Evolutionary conservation across 495 filamentous ascomycete genomes (phyloP).

Genomic region (Aspergillus incahuasiensis): DNA sequence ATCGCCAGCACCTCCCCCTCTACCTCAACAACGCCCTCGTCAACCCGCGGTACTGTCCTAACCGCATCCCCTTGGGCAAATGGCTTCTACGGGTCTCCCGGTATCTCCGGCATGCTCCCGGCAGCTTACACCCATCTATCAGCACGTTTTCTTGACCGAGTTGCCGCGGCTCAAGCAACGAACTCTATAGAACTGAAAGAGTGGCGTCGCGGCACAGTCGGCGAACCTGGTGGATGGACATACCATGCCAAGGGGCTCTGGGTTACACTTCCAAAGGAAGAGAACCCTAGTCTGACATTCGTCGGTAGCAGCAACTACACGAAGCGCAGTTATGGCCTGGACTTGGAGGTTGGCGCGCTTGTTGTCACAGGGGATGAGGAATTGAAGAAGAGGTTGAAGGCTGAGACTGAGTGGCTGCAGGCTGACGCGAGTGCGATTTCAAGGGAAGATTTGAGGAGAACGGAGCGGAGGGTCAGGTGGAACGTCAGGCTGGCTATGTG

Average conservation of each 20-base stretch:
- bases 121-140: constrained; percentile 87
- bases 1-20: constrained; percentile 53
- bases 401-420: constrained; percentile 75
- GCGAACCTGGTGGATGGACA: constrained; percentile 81
- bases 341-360: constrained; percentile 80
- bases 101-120: constrained; percentile 84
- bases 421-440: constrained; percentile 62
- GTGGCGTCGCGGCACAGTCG: constrained; percentile 80
- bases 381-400: constrained; percentile 65
- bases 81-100: constrained; percentile 87
- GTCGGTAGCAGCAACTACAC: constrained; percentile 96
- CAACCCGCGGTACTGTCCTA: constrained; percentile 70
- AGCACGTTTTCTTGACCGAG: constrained; percentile 70
- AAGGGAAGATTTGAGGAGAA: constrained; percentile 69
- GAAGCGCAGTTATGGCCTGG: constrained; percentile 83
- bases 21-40: constrained; percentile 25
- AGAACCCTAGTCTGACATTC: constrained; percentile 67
- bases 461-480: constrained; percentile 77
- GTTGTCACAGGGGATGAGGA: constrained; percentile 76
- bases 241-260: constrained; percentile 98
- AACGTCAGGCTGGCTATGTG: constrained; percentile 87
- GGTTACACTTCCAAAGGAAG: constrained; percentile 64
- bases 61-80: constrained; percentile 95
- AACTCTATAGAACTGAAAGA: constrained; percentile 72
- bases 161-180: constrained; percentile 54